Evolutionary conservation across 495 filamentous ascomycete species (phyloP).

Genomic region (Glutinoglossum americanum): DNA sequence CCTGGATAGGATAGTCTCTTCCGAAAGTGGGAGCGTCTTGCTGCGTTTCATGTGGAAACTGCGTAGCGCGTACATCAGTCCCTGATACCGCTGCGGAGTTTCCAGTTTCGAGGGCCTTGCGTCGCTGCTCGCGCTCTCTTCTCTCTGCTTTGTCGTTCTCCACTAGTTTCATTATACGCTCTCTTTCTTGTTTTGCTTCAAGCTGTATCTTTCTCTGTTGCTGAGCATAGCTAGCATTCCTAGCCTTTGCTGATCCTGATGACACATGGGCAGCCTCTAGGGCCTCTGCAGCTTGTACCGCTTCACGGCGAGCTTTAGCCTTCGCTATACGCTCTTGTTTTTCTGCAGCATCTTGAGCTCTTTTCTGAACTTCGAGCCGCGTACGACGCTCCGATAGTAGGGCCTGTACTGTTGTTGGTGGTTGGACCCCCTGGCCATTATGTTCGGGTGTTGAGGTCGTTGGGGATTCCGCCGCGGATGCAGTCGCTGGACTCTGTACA

Average conservation of each 20-base stretch:
- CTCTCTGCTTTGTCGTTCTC: slow-evolving; percentile 48
- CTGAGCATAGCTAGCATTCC: slow-evolving; percentile 23
- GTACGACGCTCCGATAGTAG: slow-evolving; percentile 10
- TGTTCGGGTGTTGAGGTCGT: neutral
- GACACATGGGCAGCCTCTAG: neutral
- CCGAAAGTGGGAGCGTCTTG: neutral
- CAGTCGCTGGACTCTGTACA: neutral
- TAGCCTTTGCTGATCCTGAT: slow-evolving; percentile 6
- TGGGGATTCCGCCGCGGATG: neutral
- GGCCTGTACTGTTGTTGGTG: slow-evolving; percentile 10
- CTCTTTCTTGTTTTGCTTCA: slow-evolving; percentile 36
- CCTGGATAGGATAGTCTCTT: slow-evolving; percentile 42
- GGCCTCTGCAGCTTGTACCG: slow-evolving; percentile 7
- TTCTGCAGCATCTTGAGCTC: slow-evolving; percentile 16
- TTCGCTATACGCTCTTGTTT: neutral
- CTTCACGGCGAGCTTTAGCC: slow-evolving; percentile 8
- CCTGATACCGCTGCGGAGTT: neutral
- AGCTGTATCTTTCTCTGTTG: slow-evolving; percentile 26
- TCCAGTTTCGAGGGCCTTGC: slow-evolving; percentile 16
- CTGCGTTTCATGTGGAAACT: neutral
- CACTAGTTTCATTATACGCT: slow-evolving; percentile 36
- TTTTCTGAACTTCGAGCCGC: slow-evolving; percentile 13
- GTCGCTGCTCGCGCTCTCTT: slow-evolving; percentile 25
- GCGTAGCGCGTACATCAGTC: neutral
- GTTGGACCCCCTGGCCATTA: neutral